Evolutionary conservation across 2,329 filamentous ascomycete species (phyloP).

Genomic region (Cephalotrichum gorgonifer): DNA sequence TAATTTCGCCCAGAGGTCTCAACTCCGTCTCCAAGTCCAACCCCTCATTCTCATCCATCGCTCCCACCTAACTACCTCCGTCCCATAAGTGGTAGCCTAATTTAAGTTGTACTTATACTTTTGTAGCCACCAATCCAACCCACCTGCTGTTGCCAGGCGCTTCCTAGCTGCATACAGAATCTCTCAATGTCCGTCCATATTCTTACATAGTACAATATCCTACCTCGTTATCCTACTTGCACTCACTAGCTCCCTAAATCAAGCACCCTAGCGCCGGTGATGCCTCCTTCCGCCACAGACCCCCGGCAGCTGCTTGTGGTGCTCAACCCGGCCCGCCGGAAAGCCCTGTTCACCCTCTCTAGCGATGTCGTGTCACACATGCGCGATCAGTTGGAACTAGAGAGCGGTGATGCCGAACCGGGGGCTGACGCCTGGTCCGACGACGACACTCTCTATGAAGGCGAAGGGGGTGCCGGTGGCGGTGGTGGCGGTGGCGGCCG

Average conservation of each 20-base stretch:
- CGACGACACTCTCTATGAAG: slow-evolving; percentile 6
- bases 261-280: slow-evolving; percentile 13
- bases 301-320: slow-evolving; percentile 45
- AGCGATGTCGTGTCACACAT: slow-evolving; percentile 43
- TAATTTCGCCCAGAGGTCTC: too few species aligned
- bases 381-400: slow-evolving; percentile 37
- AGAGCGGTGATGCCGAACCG: slow-evolving; percentile 12
- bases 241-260: background rate
- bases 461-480: slow-evolving; percentile 7
- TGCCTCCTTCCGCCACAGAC: slow-evolving; percentile 45
- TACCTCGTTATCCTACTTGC: background rate
- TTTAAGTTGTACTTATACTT: too few species aligned
- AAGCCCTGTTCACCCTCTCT: slow-evolving; percentile 38
- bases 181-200: background rate
- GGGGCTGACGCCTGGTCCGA: slow-evolving; percentile 8
- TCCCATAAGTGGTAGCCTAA: background rate
- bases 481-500: too few species aligned
- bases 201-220: background rate
- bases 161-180: background rate
- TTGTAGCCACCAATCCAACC: too few species aligned
- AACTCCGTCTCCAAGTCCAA: too few species aligned
- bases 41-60: too few species aligned
- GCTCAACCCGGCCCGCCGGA: slow-evolving; percentile 40
- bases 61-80: too few species aligned
- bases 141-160: background rate